A percentile compares a stretch with the other conserved stretches of the same genome.
Conservation (phyloP, 2,329 filamentous ascomycete species). For the Ceratocystiopsis brevicomis region DNA sequence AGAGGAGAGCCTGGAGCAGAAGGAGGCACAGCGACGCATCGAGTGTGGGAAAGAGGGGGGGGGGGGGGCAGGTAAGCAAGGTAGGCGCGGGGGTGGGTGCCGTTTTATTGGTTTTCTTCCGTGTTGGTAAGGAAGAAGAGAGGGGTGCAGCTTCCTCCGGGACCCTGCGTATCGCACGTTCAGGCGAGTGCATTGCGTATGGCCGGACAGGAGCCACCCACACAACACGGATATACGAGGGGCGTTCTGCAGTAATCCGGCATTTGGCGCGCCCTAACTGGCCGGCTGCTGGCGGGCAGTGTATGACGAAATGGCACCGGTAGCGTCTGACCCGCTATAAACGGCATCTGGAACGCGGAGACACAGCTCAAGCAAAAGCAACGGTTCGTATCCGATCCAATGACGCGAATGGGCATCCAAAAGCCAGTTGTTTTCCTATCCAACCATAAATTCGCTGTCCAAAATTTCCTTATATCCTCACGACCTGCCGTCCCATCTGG, state of each 20-base stretch:
- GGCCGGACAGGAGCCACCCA: background rate
- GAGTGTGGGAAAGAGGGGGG: background rate
- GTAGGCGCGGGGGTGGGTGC: background rate
- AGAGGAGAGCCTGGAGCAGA: background rate
- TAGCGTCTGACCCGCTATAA: no score
- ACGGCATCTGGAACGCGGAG: no score
- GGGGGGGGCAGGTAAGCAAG: conserved; percentile 1
- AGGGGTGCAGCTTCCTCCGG: background rate
- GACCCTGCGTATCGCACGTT: background rate
- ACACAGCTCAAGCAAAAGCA: no score
- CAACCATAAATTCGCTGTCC: no score
- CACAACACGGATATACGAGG: conserved; percentile 2
- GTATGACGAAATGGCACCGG: conserved; percentile 4
- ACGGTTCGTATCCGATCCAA: no score
- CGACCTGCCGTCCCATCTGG: no score
- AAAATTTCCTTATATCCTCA: no score
- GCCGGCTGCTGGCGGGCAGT: background rate
- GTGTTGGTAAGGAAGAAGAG: background rate
- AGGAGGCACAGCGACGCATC: background rate
- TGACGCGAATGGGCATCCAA: no score
- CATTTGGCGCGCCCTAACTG: conserved; percentile 4
- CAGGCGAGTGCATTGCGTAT: background rate
- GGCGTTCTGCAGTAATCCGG: conserved; percentile 1
- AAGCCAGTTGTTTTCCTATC: no score
- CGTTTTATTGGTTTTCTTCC: background rate